Evolutionary conservation across 768 basidiomycete genomes (phyloP).

Genomic region (Trametes villosa): DNA sequence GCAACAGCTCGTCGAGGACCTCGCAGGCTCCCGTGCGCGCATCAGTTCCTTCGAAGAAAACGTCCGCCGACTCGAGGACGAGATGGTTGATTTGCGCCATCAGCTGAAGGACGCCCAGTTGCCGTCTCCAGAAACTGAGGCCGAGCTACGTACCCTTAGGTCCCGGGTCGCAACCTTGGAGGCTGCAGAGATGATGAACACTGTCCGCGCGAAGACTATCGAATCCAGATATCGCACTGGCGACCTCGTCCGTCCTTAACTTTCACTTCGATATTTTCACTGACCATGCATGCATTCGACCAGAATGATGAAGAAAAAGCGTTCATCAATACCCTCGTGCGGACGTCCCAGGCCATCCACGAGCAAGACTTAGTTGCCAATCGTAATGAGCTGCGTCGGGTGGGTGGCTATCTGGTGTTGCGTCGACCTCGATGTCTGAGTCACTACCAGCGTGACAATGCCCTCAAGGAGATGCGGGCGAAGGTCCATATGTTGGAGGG

Average conservation of each 20-base stretch:
- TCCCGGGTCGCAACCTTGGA: conserved; percentile 27
- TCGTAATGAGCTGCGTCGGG: conserved; percentile 41
- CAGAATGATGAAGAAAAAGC: conserved; percentile 38
- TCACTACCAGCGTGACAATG: conserved; percentile 35
- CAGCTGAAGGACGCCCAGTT: conserved; percentile 26
- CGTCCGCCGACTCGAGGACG: conserved; percentile 18
- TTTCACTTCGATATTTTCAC: background rate
- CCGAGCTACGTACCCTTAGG: conserved; percentile 30
- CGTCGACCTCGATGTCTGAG: background rate
- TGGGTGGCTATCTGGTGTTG: conserved; percentile 26
- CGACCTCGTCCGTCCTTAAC: conserved; percentile 31
- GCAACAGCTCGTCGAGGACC: conserved; percentile 19
- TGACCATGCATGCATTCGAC: background rate
- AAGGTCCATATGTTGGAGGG: conserved; percentile 36
- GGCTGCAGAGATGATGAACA: conserved; percentile 25
- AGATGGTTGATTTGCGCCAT: conserved; percentile 21
- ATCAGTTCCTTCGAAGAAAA: conserved; percentile 22
- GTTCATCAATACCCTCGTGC: conserved; percentile 35
- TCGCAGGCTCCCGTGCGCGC: conserved; percentile 24
- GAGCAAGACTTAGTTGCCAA: conserved; percentile 40
- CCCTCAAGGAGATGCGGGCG: conserved; percentile 34
- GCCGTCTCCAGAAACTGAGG: conserved; percentile 25
- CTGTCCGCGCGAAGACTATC: conserved; percentile 31
- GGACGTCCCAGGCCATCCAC: conserved; percentile 37
- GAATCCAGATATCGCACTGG: conserved; percentile 35